Conservation (phyloP, 805 yeast species). For the Helenozyma rhizophorensis region DNA sequence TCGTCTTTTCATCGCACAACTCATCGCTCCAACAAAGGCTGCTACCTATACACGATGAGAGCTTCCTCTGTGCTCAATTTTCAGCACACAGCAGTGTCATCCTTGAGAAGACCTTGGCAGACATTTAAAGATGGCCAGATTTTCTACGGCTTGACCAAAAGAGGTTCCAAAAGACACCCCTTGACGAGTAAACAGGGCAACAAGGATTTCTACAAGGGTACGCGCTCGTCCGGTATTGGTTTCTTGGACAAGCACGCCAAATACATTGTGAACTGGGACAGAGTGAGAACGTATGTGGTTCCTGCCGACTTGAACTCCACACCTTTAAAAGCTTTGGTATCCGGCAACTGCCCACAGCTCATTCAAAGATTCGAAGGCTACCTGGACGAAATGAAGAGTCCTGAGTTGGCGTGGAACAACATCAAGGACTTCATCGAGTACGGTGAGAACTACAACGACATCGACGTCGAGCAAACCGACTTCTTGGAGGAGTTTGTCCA, state of each 20-base stretch:
- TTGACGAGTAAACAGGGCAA: conserved; percentile 92
- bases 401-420: conserved; percentile 66
- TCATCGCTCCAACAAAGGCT: no score
- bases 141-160: conserved; percentile 73
- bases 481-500: conserved; percentile 36
- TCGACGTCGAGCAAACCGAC: conserved; percentile 31
- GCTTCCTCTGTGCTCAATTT: conserved; percentile 14
- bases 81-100: conserved; percentile 28
- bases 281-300: conserved; percentile 85
- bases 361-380: conserved; percentile 68
- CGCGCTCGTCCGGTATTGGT: conserved; percentile 93
- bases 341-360: conserved; percentile 67
- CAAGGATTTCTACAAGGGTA: conserved; percentile 92
- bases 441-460: conserved; percentile 51
- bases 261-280: conserved; percentile 74
- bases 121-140: conserved; percentile 76
- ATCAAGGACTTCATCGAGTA: conserved; percentile 70
- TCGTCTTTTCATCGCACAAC: no score
- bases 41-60: conserved; percentile 9
- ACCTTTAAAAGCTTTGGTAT: conserved; percentile 69
- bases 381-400: conserved; percentile 65
- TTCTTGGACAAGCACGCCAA: conserved; percentile 67
- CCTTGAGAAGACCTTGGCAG: conserved; percentile 84
- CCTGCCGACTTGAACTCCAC: conserved; percentile 47
- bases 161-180: conserved; percentile 80